These are phyloP conservation scores for Macrophomina phaseolina DNA, from an alignment of 2,329 filamentous ascomycete genomes.

Conservation along the genomic window DNA sequence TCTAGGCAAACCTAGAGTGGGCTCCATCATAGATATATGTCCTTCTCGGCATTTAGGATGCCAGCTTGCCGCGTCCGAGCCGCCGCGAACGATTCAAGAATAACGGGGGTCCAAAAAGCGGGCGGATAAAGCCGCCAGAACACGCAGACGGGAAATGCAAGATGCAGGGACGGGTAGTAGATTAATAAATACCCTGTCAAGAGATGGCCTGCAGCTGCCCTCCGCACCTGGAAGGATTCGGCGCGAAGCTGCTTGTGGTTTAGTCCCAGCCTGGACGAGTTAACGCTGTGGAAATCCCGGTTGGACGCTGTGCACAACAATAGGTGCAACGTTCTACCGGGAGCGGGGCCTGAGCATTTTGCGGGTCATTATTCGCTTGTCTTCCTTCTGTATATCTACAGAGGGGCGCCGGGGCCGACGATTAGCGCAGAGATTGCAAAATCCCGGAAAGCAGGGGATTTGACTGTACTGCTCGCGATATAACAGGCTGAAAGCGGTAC, in stretches of 20 bases:
- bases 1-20: neutral
- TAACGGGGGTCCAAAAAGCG: neutral
- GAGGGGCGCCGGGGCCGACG: too few species aligned
- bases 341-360: neutral
- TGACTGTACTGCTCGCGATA: too few species aligned
- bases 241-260: neutral
- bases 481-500: too few species aligned
- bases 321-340: neutral
- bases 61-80: neutral
- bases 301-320: neutral
- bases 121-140: neutral
- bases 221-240: neutral
- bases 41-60: neutral
- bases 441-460: too few species aligned
- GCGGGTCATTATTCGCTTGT: neutral
- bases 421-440: too few species aligned
- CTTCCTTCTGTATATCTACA: neutral
- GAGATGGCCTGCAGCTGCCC: neutral
- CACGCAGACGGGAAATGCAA: neutral
- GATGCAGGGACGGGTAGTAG: slow-evolving; percentile 1
- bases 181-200: slow-evolving; percentile 8
- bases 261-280: neutral
- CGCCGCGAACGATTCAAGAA: neutral
- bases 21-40: neutral
- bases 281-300: neutral